Percentiles rank a stretch among this genome's conserved stretches.
phyloP scores from a whole-genome alignment of 2,329 filamentous ascomycete species.

The Microsporum canis region DNA sequence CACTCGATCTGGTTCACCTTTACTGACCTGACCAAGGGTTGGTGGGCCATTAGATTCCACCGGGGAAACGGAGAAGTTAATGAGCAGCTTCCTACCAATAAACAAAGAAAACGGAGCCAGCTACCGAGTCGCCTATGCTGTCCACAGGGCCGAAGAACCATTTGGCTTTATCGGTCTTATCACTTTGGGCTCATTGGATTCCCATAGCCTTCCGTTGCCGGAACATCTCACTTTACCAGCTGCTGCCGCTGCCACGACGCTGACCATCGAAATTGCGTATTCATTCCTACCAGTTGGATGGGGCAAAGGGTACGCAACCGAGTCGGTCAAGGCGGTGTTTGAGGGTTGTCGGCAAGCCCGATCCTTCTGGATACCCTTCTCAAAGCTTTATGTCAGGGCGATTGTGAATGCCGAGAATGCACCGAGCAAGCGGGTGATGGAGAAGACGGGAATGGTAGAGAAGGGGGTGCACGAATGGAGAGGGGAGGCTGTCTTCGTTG shows the following conservation, averaged over 20 bases:
- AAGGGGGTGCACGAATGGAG: not conserved
- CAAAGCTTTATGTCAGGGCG: not conserved
- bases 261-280: not conserved
- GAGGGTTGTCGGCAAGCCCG: not conserved
- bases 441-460: not conserved
- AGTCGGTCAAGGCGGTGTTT: not conserved
- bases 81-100: not conserved
- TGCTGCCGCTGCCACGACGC: not conserved
- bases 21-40: not conserved
- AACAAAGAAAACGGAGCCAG: not conserved
- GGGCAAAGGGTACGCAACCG: constrained; percentile 1
- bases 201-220: not conserved
- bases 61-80: not conserved
- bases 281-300: not conserved
- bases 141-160: not conserved
- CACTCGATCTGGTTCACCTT: not conserved
- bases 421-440: not conserved
- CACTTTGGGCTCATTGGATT: not conserved
- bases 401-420: not conserved
- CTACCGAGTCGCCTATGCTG: not conserved
- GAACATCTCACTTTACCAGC: not conserved
- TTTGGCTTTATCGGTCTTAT: not conserved
- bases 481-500: not conserved
- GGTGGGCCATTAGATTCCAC: not conserved
- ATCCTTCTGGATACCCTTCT: not conserved